Percentiles rank a stretch among this genome's conserved stretches.
Conservation (phyloP, 1,139 yeast genomes). For the Casaregolazyma suthepensis region DNA sequence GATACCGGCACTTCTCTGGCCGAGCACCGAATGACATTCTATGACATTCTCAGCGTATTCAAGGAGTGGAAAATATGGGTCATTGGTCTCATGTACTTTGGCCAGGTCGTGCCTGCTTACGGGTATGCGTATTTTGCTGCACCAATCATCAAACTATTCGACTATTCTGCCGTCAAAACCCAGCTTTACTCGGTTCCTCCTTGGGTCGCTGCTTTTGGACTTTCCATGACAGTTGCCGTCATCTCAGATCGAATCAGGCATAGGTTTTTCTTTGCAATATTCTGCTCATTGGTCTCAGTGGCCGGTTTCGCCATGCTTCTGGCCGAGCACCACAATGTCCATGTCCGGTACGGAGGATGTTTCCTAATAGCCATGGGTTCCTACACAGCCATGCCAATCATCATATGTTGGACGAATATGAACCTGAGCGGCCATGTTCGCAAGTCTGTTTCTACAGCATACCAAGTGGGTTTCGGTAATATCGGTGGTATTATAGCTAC, state of each 20-base stretch:
- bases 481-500: constrained; percentile 77
- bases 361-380: constrained; percentile 62
- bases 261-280: constrained; percentile 46
- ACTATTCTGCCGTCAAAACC: constrained; percentile 56
- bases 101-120: constrained; percentile 59
- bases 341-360: constrained; percentile 62
- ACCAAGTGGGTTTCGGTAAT: constrained; percentile 77
- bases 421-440: constrained; percentile 67
- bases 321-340: constrained; percentile 28
- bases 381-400: constrained; percentile 67
- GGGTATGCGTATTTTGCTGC: constrained; percentile 70
- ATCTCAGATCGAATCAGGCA: constrained; percentile 39
- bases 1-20: constrained; percentile 38
- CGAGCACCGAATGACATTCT: constrained; percentile 29
- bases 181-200: constrained; percentile 68
- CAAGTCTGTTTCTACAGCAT: constrained; percentile 66
- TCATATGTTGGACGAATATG: constrained; percentile 68
- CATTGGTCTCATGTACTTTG: constrained; percentile 57
- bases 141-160: constrained; percentile 51
- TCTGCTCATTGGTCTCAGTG: constrained; percentile 41
- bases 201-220: constrained; percentile 59
- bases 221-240: constrained; percentile 43
- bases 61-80: constrained; percentile 44
- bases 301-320: constrained; percentile 51
- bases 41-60: constrained; percentile 31